Conservation (phyloP, 2,329 filamentous ascomycete species). For the Atkinsonella texensis region DNA sequence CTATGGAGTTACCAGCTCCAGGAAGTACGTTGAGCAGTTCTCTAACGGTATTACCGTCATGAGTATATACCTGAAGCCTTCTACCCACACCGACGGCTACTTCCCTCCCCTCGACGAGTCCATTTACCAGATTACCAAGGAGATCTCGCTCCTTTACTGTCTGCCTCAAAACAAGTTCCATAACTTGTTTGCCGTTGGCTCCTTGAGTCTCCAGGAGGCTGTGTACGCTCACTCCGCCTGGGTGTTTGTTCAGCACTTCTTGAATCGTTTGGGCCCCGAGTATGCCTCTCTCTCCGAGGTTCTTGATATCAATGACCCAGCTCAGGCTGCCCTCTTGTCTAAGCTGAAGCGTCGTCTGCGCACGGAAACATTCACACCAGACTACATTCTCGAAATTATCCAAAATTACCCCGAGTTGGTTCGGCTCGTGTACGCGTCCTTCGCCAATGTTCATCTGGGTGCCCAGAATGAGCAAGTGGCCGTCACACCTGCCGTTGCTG, state of each 20-base stretch:
- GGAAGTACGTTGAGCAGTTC: constrained; percentile 98
- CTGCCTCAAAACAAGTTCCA: constrained; percentile 97
- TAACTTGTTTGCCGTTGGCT: constrained; percentile 70
- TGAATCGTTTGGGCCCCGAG: constrained; percentile 87
- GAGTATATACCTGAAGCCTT: constrained; percentile 81
- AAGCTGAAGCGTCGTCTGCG: constrained; percentile 93
- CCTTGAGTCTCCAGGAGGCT: constrained; percentile 86
- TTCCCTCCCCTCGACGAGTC: constrained; percentile 80
- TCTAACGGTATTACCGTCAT: constrained; percentile 97
- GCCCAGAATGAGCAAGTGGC: constrained; percentile 40
- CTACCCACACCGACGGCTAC: constrained; percentile 42
- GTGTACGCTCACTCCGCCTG: constrained; percentile 96
- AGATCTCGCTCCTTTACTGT: constrained; percentile 93
- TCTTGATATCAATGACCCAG: constrained; percentile 68
- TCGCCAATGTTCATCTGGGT: constrained; percentile 72
- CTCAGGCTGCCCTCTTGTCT: constrained; percentile 74
- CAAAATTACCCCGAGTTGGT: constrained; percentile 79
- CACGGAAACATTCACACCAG: constrained; percentile 93
- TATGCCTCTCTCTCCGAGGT: constrained; percentile 78
- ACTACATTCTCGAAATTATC: constrained; percentile 98
- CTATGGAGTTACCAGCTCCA: constrained; percentile 89
- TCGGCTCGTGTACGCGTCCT: constrained; percentile 78
- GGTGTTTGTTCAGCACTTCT: constrained; percentile 96
- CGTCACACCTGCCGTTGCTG: constrained; percentile 47
- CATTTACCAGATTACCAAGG: constrained; percentile 98